Evolutionary conservation across 1,139 yeast genomes (phyloP).

Genomic region (Kazachstania sp.): DNA sequence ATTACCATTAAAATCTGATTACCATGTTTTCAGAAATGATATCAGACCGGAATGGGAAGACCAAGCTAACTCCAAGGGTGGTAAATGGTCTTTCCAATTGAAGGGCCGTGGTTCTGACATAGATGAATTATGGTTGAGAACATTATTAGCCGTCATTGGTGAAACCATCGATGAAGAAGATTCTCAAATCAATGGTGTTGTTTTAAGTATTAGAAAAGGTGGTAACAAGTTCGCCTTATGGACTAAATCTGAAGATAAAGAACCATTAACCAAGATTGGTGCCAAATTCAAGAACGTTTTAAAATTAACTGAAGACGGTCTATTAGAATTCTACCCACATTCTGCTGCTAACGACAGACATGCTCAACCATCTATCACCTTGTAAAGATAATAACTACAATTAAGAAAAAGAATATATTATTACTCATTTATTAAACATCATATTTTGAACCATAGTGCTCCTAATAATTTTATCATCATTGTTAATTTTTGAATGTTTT

Average conservation of each 20-base stretch:
- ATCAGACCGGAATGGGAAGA: slow-evolving; percentile 99
- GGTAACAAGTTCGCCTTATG: slow-evolving; percentile 85
- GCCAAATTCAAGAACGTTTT: slow-evolving; percentile 56
- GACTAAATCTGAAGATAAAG: slow-evolving; percentile 76
- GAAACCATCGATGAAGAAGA: slow-evolving; percentile 74
- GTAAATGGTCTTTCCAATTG: slow-evolving; percentile 85
- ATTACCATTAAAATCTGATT: slow-evolving; percentile 86
- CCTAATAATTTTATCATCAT: not conserved
- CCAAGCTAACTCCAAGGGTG: slow-evolving; percentile 76
- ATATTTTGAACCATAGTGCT: not conserved
- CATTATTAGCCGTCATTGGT: slow-evolving; percentile 86
- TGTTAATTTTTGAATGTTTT: no score
- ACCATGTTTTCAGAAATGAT: slow-evolving; percentile 90
- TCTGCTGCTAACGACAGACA: slow-evolving; percentile 30
- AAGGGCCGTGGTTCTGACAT: slow-evolving; percentile 56
- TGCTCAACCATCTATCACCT: slow-evolving; percentile 29
- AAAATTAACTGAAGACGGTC: slow-evolving; percentile 28
- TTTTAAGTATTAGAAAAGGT: slow-evolving; percentile 76
- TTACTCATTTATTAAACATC: not conserved
- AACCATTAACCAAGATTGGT: slow-evolving; percentile 62
- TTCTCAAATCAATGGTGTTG: slow-evolving; percentile 93
- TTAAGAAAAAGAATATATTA: not conserved
- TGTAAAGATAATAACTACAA: slow-evolving; percentile 15
- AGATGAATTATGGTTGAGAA: slow-evolving; percentile 90
- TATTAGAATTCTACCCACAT: slow-evolving; percentile 30